Conservation (phyloP, 768 basidiomycete genomes). For the Calocera viscosa region DNA sequence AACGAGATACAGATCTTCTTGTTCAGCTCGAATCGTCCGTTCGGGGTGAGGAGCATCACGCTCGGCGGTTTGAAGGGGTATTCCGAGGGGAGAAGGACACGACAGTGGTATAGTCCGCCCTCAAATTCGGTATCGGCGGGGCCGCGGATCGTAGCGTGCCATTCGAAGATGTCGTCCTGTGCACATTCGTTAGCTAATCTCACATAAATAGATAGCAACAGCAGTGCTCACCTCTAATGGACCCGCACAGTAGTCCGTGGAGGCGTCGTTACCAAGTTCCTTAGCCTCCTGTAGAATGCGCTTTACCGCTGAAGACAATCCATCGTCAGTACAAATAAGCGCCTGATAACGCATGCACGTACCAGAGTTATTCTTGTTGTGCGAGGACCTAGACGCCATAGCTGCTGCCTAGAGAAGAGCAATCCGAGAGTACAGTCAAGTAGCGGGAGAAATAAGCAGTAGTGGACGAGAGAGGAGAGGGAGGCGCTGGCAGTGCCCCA, state of each 20-base stretch:
- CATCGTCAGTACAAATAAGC: neutral
- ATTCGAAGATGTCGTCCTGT: conserved; percentile 86
- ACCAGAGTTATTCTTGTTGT: conserved; percentile 90
- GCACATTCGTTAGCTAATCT: conserved; percentile 4
- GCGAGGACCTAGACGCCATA: conserved; percentile 29
- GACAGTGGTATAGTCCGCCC: conserved; percentile 92
- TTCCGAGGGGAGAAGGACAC: conserved; percentile 78
- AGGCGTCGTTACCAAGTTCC: conserved; percentile 74
- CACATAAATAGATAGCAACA: neutral
- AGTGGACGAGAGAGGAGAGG: neutral
- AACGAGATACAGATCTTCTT: conserved; percentile 75
- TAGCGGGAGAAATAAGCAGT: neutral
- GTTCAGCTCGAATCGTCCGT: conserved; percentile 91
- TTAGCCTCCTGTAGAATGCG: conserved; percentile 93
- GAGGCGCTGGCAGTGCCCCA: neutral
- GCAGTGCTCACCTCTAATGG: conserved; percentile 57
- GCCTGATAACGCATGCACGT: conserved; percentile 18
- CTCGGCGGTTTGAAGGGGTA: conserved; percentile 96
- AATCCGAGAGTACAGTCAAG: neutral
- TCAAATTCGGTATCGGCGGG: conserved; percentile 80
- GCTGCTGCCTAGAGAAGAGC: neutral
- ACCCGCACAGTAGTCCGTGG: conserved; percentile 72
- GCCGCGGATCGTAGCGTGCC: conserved; percentile 96
- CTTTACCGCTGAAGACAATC: conserved; percentile 56
- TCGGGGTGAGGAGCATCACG: conserved; percentile 90